Percentiles rank a stretch among this genome's conserved stretches.
These are phyloP conservation scores for Daldinia loculata DNA, from an alignment of 495 filamentous ascomycete genomes.

Conservation along the genomic window DNA sequence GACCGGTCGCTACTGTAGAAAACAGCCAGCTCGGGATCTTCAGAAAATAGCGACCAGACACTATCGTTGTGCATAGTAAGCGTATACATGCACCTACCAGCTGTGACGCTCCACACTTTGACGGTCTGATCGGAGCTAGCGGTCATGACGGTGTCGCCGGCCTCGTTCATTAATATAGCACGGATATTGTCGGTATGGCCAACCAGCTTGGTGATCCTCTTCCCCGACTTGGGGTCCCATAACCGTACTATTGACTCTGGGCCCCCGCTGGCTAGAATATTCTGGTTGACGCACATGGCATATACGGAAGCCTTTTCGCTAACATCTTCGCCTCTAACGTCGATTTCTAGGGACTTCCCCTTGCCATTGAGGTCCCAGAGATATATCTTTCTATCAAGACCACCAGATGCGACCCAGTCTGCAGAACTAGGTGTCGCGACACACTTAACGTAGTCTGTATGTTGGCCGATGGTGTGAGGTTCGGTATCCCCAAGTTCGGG, in stretches of 20 bases:
- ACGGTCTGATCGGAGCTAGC: conserved; percentile 96
- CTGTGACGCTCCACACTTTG: conserved; percentile 96
- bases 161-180: conserved; percentile 85
- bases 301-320: conserved; percentile 95
- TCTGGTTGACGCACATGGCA: conserved; percentile 76
- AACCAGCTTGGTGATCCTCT: conserved; percentile 93
- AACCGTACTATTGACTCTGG: conserved; percentile 92
- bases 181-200: conserved; percentile 98
- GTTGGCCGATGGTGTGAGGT: conserved; percentile 87
- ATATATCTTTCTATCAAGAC: conserved; percentile 88
- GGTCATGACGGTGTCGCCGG: conserved; percentile 90
- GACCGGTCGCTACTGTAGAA: conserved; percentile 95
- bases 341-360: conserved; percentile 84
- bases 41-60: conserved; percentile 94
- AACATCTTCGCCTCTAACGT: conserved; percentile 78
- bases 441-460: conserved; percentile 96
- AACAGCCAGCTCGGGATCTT: conserved; percentile 82
- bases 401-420: conserved; percentile 96
- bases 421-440: conserved; percentile 79
- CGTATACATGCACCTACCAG: conserved; percentile 95
- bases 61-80: conserved; percentile 98
- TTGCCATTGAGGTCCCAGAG: conserved; percentile 92
- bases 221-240: conserved; percentile 91
- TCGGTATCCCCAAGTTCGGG: conserved; percentile 75
- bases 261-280: conserved; percentile 87